A percentile compares a stretch with the other conserved stretches of the same genome.
Evolutionary conservation across 2,329 filamentous ascomycete species (phyloP).

Genomic region (Talaromyces piceae): DNA sequence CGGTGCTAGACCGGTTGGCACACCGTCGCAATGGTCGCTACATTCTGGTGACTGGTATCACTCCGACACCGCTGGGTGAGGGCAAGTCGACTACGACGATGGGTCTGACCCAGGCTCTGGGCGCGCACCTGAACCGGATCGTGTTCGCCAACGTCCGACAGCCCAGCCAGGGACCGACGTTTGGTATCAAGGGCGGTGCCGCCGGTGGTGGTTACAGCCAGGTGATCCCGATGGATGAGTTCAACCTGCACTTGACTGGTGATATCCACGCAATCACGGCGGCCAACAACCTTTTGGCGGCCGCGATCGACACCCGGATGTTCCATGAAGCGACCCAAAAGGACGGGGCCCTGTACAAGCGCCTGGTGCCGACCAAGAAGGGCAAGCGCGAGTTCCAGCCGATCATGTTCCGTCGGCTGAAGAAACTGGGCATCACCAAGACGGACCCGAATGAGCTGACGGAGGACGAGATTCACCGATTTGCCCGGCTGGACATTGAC

Average conservation of each 20-base stretch:
- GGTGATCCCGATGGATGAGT: slow-evolving; percentile 99
- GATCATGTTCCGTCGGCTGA: slow-evolving; percentile 84
- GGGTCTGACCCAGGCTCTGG: slow-evolving; percentile 86
- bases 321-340: slow-evolving; percentile 97
- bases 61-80: slow-evolving; percentile 90
- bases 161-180: slow-evolving; percentile 93
- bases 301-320: slow-evolving; percentile 94
- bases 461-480: slow-evolving; percentile 76
- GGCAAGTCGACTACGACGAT: slow-evolving; percentile 98
- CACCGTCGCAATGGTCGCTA: slow-evolving; percentile 88
- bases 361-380: slow-evolving; percentile 83
- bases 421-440: slow-evolving; percentile 95
- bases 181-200: slow-evolving; percentile 97
- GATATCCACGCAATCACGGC: slow-evolving; percentile 97
- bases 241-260: slow-evolving; percentile 94
- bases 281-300: slow-evolving; percentile 92
- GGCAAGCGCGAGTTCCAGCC: slow-evolving; percentile 80
- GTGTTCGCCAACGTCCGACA: slow-evolving; percentile 96
- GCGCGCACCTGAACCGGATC: slow-evolving; percentile 77
- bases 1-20: slow-evolving; percentile 70
- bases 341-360: slow-evolving; percentile 76
- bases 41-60: slow-evolving; percentile 89
- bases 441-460: slow-evolving; percentile 87
- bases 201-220: slow-evolving; percentile 97
- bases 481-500: slow-evolving; percentile 93